Base-by-base conservation (phyloP, 2,329 filamentous ascomycete genomes). In the Shiraia sp. region DNA sequence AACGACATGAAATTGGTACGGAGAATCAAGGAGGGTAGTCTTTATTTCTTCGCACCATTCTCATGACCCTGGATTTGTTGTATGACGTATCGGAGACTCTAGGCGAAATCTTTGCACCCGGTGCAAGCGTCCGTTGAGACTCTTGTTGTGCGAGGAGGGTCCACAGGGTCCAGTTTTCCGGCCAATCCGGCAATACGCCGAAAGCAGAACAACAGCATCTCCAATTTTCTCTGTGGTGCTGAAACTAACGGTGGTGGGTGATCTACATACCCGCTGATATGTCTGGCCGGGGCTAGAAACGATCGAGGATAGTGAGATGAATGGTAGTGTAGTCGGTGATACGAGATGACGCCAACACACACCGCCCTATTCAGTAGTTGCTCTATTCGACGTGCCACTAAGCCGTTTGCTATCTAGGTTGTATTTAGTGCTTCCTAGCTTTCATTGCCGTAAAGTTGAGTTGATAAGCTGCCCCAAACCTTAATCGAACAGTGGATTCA, bases 51-150 rank as follows among this genome's bases (percentile, higher is more conserved):
- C 30, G 26, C 29, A 19, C 42, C 36, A 47, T 42, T 26, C 16
- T 30, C 17, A 26, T 40, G 46, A 53, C 36, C 50, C 54, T 47
- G 34, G 39, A 37, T 36, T 48, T 41, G 34, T 42, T 30, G 36
- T 15, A 58, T 60, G 57, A 60, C 57, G 57, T 60, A 55, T 45
- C 47, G 53, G 49, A 48, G 45, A 30, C 53, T 47, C 55, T 57
- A 58, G 53, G 57, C 57, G 55, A 58, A 60, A 57, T 49, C 45
- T 57, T 53, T 54, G 47, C 50, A 46, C 29, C 47, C 39, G 45
- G 51, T 52, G 45, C 34, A 49, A 51, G 41, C 41, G 39, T 53
- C 40, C 40, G 47, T 53, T 59, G 54, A 57, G 56, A 35, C 49
- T 59, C 53, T 49, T 52, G 41, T 42, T 45, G 19, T 22, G 49